Evolutionary conservation across 352 stramenopile species (phyloP), one percentile per base, ranked within the genome.

Genomic region (Aphanomyces invadans): DNA sequence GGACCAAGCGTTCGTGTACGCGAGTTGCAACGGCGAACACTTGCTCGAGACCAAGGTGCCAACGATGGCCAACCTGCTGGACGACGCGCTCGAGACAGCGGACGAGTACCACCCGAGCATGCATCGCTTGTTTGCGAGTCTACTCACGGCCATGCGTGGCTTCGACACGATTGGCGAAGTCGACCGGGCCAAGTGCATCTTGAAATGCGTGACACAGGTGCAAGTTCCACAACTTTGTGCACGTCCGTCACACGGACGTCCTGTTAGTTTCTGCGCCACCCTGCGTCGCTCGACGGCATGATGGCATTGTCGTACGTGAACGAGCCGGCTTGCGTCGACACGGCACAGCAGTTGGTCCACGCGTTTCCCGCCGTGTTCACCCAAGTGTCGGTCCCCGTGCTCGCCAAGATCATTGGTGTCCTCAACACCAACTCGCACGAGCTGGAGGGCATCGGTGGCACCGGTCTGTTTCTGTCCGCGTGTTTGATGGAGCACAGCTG

Each of bases 361-460:
- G 70, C 76, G 21, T 59, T 79, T 23, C 74, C 80, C 4, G 80
- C 84, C 46, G 79, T 86, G 45, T 80, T 88, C 61, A 33, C 29
- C 15, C 19, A 33, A 12, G 53, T 62, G 53, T n/a, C 53, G 1
- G 10, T 5, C 1, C 81, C 83, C 0, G 75, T 86, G 39, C 74
- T 91, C 67, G 79, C 80, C 33, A 85, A 68, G 45, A 72, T 91
- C 49, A 86, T 91, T 44, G 78, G 79, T 38, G 80, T 86, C 44
- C 72, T 91, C 54, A 91, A 88, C 71, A 89, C 83, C 26, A 91
- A 91, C 74, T 77, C 80, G 54, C 83, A 91, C 62, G 83, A 89
- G 49, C 71, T 91, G 9, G 83, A 91, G 60, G 81, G 84, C 53
- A 71, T 91, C 4, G 80, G 83, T 19, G 80, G 83, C n/a, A 88